A percentile compares a stretch with the other conserved stretches of the same genome.
Conservation (phyloP, 2,329 filamentous ascomycete species). For the Dothistroma pini region DNA sequence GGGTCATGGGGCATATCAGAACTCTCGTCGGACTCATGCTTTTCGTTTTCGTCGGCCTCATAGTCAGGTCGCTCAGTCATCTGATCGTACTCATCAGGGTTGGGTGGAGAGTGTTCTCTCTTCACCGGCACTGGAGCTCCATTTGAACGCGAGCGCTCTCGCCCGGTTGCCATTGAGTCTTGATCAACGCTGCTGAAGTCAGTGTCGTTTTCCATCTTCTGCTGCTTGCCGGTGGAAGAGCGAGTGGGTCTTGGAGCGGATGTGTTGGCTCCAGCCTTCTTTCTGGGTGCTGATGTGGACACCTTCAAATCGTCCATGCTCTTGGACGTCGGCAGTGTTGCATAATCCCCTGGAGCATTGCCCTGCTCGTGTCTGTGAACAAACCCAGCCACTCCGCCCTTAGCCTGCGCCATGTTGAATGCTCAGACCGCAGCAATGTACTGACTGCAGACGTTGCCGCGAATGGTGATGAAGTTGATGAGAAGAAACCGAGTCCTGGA, state of each 20-base stretch:
- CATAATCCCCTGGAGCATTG: neutral
- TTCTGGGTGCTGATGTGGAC: neutral
- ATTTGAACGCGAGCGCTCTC: neutral
- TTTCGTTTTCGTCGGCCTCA: neutral
- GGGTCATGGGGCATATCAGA: constrained; percentile 1
- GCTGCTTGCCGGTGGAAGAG: neutral
- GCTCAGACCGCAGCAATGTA: neutral
- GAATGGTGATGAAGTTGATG: neutral
- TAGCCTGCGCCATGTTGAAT: neutral
- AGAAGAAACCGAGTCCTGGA: neutral
- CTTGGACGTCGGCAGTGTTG: neutral
- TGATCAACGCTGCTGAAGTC: constrained; percentile 14
- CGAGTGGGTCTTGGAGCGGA: neutral
- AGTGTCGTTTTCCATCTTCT: constrained; percentile 5
- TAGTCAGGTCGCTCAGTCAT: neutral
- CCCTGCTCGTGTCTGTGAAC: neutral
- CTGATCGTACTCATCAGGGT: neutral
- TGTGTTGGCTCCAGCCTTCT: too few species aligned
- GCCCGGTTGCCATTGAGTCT: constrained; percentile 2
- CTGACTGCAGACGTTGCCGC: neutral
- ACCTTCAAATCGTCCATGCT: neutral
- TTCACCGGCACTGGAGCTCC: neutral
- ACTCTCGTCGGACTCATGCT: neutral
- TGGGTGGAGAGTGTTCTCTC: neutral
- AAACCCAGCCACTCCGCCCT: neutral